Percentiles rank a stretch among this genome's conserved stretches.
Conservation (phyloP, 768 basidiomycete genomes). For the Phaffia tasmanica region DNA sequence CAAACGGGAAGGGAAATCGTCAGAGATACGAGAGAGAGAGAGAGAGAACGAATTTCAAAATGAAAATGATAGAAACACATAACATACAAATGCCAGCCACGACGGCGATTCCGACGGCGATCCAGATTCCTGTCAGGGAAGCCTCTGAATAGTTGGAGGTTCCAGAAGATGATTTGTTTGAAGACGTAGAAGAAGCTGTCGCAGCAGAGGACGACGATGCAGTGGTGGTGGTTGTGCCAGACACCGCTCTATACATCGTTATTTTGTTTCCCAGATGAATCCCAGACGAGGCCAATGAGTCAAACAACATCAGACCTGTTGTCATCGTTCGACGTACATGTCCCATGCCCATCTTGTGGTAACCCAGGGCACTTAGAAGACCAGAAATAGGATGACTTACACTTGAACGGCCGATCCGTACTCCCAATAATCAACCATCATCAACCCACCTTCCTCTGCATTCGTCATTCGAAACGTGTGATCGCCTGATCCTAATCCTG, state of each 20-base stretch:
- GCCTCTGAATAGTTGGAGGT: neutral
- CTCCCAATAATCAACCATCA: conserved; percentile 11
- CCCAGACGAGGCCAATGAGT: too few species aligned
- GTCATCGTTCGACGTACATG: too few species aligned
- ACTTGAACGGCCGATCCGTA: conserved; percentile 5
- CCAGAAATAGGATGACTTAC: conserved; percentile 6
- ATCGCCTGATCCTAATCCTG: neutral
- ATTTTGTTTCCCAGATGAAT: neutral
- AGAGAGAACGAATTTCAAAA: too few species aligned
- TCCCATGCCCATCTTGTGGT: too few species aligned
- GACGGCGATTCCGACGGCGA: conserved; percentile 13
- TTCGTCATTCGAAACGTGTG: conserved; percentile 10
- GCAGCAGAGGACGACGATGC: neutral
- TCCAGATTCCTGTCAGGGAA: neutral
- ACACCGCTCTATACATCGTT: neutral
- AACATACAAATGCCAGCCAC: conserved; percentile 1
- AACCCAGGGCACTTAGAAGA: too few species aligned
- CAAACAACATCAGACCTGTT: too few species aligned
- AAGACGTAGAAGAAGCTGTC: neutral
- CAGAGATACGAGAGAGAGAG: neutral
- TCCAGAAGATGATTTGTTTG: neutral
- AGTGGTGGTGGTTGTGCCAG: neutral
- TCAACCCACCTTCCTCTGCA: conserved; percentile 7
- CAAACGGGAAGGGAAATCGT: neutral
- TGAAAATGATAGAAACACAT: too few species aligned